These are phyloP conservation scores for Tardiomyces depauwii DNA, from an alignment of 1,139 yeast species.

Conservation along the genomic window DNA sequence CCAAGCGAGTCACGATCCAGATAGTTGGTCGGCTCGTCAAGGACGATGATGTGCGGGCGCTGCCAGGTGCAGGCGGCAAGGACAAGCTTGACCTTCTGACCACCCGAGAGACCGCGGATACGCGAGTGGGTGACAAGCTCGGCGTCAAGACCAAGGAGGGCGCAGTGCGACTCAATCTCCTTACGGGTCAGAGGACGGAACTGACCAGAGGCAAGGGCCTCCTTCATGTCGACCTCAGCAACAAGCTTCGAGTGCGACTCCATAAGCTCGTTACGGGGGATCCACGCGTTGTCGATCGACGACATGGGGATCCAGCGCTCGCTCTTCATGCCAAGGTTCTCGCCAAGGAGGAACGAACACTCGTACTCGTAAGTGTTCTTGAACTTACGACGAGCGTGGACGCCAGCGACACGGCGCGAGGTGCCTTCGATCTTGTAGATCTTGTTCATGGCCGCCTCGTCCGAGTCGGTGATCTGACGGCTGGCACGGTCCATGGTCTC, in stretches of 20 bases:
- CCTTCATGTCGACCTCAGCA: slow-evolving; percentile 99
- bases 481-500: slow-evolving; percentile 99
- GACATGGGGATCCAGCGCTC: slow-evolving; percentile 99
- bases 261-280: slow-evolving; percentile 98
- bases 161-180: slow-evolving; percentile 98
- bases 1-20: slow-evolving; percentile 99
- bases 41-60: slow-evolving; percentile 98
- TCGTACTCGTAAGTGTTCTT: slow-evolving; percentile 99
- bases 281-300: slow-evolving; percentile 99
- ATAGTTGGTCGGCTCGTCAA: slow-evolving; percentile 99
- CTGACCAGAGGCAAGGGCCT: slow-evolving; percentile 99
- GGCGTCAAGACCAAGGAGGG: slow-evolving; percentile 96
- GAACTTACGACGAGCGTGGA: slow-evolving; percentile 98
- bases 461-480: slow-evolving; percentile 94
- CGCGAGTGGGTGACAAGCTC: slow-evolving; percentile 99
- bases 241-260: slow-evolving; percentile 98
- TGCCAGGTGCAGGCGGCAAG: slow-evolving; percentile 99
- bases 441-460: slow-evolving; percentile 98
- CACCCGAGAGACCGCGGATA: slow-evolving; percentile 99
- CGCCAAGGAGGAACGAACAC: slow-evolving; percentile 94
- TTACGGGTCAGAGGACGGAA: slow-evolving; percentile 99
- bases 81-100: slow-evolving; percentile 99
- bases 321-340: slow-evolving; percentile 95
- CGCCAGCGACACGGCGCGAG: slow-evolving; percentile 92
- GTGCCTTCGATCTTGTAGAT: slow-evolving; percentile 98